phyloP scores from a whole-genome alignment of 1,139 yeast genomes.

The Geotrichum restrictum region DNA sequence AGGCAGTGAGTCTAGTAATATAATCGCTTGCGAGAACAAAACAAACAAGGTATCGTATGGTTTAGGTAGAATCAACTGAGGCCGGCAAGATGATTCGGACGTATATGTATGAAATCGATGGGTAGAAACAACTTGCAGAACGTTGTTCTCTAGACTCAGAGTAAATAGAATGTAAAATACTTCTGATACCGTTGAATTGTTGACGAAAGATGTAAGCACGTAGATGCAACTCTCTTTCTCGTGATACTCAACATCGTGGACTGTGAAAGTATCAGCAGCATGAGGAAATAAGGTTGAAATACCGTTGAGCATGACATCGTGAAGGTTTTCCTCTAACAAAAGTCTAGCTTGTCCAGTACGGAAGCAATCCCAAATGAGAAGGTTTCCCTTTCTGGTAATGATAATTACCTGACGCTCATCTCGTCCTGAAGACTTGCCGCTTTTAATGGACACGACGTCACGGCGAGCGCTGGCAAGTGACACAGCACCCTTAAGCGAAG shows the following conservation, averaged over 20 bases:
- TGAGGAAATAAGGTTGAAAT: slow-evolving; percentile 45
- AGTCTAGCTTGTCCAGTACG: slow-evolving; percentile 44
- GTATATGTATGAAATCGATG: slow-evolving; percentile 50
- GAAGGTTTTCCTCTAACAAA: slow-evolving; percentile 39
- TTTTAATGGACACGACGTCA: slow-evolving; percentile 58
- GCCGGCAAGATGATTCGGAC: slow-evolving; percentile 40
- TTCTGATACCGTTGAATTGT: slow-evolving; percentile 24
- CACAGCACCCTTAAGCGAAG: slow-evolving; percentile 33
- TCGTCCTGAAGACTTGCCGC: slow-evolving; percentile 52
- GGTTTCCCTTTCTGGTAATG: slow-evolving; percentile 44
- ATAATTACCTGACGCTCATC: slow-evolving; percentile 48
- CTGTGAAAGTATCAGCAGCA: slow-evolving; percentile 41
- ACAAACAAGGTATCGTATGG: slow-evolving; percentile 65
- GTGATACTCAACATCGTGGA: slow-evolving; percentile 49
- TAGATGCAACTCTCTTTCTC: slow-evolving; percentile 45
- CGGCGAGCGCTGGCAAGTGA: slow-evolving; percentile 36
- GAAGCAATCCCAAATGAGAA: slow-evolving; percentile 48
- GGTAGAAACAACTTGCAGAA: slow-evolving; percentile 57
- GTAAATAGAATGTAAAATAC: slow-evolving; percentile 52
- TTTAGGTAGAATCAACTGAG: slow-evolving; percentile 55
- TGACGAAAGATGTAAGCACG: slow-evolving; percentile 47
- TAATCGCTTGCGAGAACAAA: slow-evolving; percentile 56
- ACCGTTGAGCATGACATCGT: slow-evolving; percentile 40
- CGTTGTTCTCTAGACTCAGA: slow-evolving; percentile 51
- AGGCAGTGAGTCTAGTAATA: slow-evolving; percentile 60